Evolutionary conservation across 1,284 basidiomycete species (phyloP).

Genomic region (Xerocomus nothofagi): DNA sequence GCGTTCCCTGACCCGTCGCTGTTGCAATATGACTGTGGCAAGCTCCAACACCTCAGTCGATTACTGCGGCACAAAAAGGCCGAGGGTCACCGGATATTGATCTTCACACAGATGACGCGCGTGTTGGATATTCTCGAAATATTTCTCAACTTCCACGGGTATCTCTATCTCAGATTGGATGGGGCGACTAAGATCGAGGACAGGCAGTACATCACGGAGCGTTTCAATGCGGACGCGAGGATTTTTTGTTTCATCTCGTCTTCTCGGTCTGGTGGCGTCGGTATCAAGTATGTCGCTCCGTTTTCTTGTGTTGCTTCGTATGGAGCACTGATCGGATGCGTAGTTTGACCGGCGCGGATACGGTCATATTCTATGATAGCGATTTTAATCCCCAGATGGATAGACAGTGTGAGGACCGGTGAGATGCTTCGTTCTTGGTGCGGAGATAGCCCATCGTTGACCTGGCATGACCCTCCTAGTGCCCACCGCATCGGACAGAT

Average conservation of each 20-base stretch:
- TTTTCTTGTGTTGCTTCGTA: constrained; percentile 1
- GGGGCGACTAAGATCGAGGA: constrained; percentile 97
- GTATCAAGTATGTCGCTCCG: constrained; percentile 76
- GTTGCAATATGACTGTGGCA: constrained; percentile 96
- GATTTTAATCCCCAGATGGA: constrained; percentile 99
- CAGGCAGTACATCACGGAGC: constrained; percentile 91
- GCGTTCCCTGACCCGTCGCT: constrained; percentile 92
- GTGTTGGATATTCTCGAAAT: constrained; percentile 94
- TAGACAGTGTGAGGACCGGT: constrained; percentile 94
- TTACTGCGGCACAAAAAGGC: constrained; percentile 84
- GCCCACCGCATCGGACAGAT: constrained; percentile 96
- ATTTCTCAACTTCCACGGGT: constrained; percentile 92
- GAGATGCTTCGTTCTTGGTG: constrained; percentile 22
- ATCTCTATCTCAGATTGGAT: constrained; percentile 90
- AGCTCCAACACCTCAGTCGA: constrained; percentile 81
- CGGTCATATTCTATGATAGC: constrained; percentile 95
- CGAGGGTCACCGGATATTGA: constrained; percentile 86
- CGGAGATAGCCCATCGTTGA: constrained; percentile 4
- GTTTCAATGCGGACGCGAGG: constrained; percentile 92
- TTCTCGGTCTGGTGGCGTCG: constrained; percentile 91
- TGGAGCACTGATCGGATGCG: constrained; percentile 7
- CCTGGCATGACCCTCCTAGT: constrained; percentile 37
- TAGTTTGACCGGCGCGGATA: constrained; percentile 93
- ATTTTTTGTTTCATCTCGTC: constrained; percentile 95
- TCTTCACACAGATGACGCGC: constrained; percentile 97